Conservation (phyloP, 1,284 basidiomycete genomes). For the Sparassis latifolia region DNA sequence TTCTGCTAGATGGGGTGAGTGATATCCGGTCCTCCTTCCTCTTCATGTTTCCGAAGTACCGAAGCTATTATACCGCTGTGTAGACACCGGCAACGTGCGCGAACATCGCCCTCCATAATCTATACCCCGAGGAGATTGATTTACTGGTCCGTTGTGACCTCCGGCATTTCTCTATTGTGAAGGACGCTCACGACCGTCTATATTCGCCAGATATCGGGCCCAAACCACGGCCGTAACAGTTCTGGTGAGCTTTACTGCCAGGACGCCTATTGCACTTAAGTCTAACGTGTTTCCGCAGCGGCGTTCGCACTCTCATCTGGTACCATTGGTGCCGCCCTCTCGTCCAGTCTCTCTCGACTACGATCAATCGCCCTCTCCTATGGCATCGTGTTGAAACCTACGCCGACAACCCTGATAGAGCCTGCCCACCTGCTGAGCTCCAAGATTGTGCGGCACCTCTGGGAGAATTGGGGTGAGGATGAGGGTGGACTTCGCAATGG, state of each 20-base stretch:
- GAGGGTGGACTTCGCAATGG: conserved; percentile 46
- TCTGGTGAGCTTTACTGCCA: conserved; percentile 40
- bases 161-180: neutral
- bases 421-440: conserved; percentile 67
- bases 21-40: neutral
- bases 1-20: conserved; percentile 78
- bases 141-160: conserved; percentile 55
- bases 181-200: neutral
- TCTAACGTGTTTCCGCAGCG: conserved; percentile 33
- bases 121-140: conserved; percentile 81
- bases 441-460: conserved; percentile 67
- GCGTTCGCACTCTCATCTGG: conserved; percentile 86
- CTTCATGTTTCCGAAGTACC: too few relatives aligned
- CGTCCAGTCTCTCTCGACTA: conserved; percentile 65
- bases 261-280: neutral
- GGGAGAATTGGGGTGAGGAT: conserved; percentile 77
- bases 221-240: conserved; percentile 77
- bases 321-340: conserved; percentile 85
- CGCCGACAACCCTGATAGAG: conserved; percentile 49
- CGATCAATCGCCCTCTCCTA: conserved; percentile 81
- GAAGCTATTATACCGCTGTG: neutral
- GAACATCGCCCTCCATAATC: conserved; percentile 83
- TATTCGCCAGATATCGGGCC: conserved; percentile 58
- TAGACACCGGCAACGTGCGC: conserved; percentile 89
- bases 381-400: conserved; percentile 72